Evolutionary conservation across 176 grass and related monocot species (phyloP), one percentile per base, ranked within the genome.

Genomic region (Carex pumila): DNA sequence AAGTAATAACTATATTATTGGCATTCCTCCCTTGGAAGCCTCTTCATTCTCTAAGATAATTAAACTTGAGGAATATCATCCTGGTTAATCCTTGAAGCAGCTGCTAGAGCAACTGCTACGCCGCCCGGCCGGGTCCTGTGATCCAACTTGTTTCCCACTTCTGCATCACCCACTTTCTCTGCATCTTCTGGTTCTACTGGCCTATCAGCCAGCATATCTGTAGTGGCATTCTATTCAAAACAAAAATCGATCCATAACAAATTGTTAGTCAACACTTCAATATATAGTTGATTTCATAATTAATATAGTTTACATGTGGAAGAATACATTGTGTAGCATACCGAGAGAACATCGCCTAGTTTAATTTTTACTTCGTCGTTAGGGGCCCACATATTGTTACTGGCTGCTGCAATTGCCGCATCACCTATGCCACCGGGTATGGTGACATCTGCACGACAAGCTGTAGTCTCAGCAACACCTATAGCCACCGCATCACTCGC

Each of bases 31-130:
- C 47, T 50, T 3, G 47, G 9, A 50, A 50, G 7, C 47, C 69
- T 47, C 18, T 2, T 2, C 22, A 49, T 47, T 31, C 6, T 72
- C 36, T 73, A 52, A 75, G 19, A 13, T 17, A 56, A 4, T 30
- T 74, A 57, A 56, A 6, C 63, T 75, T 61, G 19, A 17, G 68
- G 21, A 1, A 0, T 82, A 80, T 66, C 71, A 70, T 89, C 83
- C 81, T 89, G 88, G 50, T 95, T 95, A 71, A 92, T 72, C 65
- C 65, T 78, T 25, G 94, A 91, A 47, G 91, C 94, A 21, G 85
- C 81, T n/a, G 84, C 81, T 86, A 93, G 86, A 6, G 86, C 83
- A 4, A 76, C 80, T 5, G 87, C 91, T n/a, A 92, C 90, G 59
- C 90, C 90, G 3, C 69, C 87, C 11, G 32, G 76, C 15, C 76